Percentiles rank a stretch among this genome's conserved stretches.
These are phyloP conservation scores for Davidsoniella australis DNA, from an alignment of 2,329 filamentous ascomycete genomes.

Conservation along the genomic window DNA sequence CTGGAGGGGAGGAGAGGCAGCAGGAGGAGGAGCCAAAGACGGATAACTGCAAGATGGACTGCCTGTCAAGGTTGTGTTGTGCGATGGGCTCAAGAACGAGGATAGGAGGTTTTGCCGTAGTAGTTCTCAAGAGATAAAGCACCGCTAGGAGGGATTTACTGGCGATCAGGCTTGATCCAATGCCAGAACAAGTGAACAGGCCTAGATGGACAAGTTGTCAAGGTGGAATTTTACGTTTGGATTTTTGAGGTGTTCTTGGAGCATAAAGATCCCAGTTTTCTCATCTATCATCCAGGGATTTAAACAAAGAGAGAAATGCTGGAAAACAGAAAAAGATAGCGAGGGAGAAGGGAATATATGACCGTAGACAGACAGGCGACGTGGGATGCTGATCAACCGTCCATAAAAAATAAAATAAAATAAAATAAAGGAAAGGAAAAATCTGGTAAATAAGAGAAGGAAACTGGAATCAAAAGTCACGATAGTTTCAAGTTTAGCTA, in stretches of 20 bases:
- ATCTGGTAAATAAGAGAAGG: not conserved
- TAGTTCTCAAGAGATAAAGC: too few species aligned
- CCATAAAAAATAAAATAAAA: not conserved
- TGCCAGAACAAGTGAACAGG: not conserved
- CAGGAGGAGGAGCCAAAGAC: not conserved
- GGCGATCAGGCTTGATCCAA: too few species aligned
- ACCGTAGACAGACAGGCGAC: not conserved
- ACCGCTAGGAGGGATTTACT: too few species aligned
- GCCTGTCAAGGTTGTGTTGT: not conserved
- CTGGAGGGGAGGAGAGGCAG: not conserved
- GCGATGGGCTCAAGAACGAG: not conserved
- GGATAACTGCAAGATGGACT: not conserved
- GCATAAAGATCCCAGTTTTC: too few species aligned
- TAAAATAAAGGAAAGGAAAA: not conserved
- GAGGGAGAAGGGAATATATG: not conserved
- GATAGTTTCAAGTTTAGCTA: not conserved
- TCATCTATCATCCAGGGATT: too few species aligned
- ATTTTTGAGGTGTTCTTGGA: too few species aligned
- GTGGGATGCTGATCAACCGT: too few species aligned
- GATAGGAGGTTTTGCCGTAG: not conserved
- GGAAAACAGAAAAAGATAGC: not conserved
- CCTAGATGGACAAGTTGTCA: too few species aligned
- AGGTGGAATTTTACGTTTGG: too few species aligned
- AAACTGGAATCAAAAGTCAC: not conserved
- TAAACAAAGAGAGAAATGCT: too few species aligned